These are phyloP conservation scores for Teratosphaeria gauchensis DNA, from an alignment of 2,329 filamentous ascomycete species.

Conservation along the genomic window DNA sequence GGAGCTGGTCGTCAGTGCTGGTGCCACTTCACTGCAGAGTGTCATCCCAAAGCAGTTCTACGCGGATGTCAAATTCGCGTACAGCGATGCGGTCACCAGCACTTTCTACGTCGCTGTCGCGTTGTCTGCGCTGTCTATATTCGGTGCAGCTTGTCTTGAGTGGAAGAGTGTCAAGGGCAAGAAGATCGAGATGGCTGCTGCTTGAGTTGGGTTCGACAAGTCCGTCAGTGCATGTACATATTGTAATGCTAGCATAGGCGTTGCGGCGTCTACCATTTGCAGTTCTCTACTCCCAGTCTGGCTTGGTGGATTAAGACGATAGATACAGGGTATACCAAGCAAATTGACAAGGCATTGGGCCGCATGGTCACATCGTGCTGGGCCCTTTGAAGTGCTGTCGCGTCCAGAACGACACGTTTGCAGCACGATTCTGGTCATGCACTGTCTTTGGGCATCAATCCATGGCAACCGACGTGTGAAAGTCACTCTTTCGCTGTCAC, in stretches of 20 bases:
- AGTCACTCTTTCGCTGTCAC: too few species aligned
- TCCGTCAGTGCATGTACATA: too few species aligned
- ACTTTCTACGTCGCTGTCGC: slow-evolving; percentile 53
- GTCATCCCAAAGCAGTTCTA: slow-evolving; percentile 44
- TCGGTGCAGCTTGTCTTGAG: slow-evolving; percentile 49
- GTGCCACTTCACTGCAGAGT: slow-evolving; percentile 50
- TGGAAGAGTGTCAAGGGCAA: slow-evolving; percentile 56
- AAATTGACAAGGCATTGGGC: too few species aligned
- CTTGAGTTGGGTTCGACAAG: slow-evolving; percentile 7
- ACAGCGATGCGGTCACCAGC: slow-evolving; percentile 51
- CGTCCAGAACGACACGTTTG: background rate
- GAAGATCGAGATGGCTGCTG: slow-evolving; percentile 30
- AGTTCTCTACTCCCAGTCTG: background rate
- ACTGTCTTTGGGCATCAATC: background rate
- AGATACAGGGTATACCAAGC: background rate
- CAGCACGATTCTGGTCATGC: background rate
- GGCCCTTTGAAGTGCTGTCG: background rate
- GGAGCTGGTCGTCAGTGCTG: slow-evolving; percentile 34
- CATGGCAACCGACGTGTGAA: background rate
- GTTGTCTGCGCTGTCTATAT: slow-evolving; percentile 43
- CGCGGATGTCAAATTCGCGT: slow-evolving; percentile 48
- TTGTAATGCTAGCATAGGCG: background rate
- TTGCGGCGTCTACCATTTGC: background rate
- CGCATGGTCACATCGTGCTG: too few species aligned
- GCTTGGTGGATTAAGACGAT: background rate